These are phyloP conservation scores for Xerocomus cyaneibrunnescens DNA, from an alignment of 1,284 basidiomycete species.

Conservation along the genomic window DNA sequence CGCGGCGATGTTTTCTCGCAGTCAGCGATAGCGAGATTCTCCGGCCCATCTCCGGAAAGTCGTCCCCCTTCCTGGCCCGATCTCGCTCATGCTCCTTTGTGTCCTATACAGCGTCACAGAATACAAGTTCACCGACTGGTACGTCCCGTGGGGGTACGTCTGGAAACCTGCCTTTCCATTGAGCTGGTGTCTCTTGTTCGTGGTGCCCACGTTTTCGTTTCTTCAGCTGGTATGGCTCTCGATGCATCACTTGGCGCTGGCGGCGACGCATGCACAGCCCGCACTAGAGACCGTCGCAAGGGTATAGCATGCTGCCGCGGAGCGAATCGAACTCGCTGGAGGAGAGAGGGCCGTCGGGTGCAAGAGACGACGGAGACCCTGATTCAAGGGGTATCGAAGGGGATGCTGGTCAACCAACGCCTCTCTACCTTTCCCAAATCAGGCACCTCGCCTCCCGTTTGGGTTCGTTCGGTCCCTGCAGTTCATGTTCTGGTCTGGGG, in stretches of 20 bases:
- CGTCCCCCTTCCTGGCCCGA: neutral
- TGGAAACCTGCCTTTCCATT: conserved; percentile 20
- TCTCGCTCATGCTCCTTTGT: conserved; percentile 1
- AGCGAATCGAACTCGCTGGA: conserved; percentile 12
- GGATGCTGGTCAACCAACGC: neutral
- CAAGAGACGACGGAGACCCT: neutral
- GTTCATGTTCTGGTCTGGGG: conserved; percentile 11
- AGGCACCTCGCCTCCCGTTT: neutral
- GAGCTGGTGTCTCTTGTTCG: conserved; percentile 22
- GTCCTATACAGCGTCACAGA: conserved; percentile 15
- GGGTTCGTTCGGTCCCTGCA: neutral
- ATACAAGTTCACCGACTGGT: conserved; percentile 8
- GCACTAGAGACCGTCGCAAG: neutral
- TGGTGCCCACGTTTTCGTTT: conserved; percentile 12
- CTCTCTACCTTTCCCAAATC: too few relatives aligned
- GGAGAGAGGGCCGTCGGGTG: neutral
- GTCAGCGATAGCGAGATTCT: neutral
- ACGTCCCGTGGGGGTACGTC: conserved; percentile 8
- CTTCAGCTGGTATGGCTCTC: conserved; percentile 13
- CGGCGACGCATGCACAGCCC: neutral
- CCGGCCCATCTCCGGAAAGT: neutral
- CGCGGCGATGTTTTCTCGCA: neutral
- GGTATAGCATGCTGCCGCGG: conserved; percentile 11
- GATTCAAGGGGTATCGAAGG: neutral
- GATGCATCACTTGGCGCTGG: neutral